Percentiles rank a stretch among this genome's conserved stretches.
phyloP scores from a whole-genome alignment of 495 filamentous ascomycete genomes.

The Pyrenula aspistea region DNA sequence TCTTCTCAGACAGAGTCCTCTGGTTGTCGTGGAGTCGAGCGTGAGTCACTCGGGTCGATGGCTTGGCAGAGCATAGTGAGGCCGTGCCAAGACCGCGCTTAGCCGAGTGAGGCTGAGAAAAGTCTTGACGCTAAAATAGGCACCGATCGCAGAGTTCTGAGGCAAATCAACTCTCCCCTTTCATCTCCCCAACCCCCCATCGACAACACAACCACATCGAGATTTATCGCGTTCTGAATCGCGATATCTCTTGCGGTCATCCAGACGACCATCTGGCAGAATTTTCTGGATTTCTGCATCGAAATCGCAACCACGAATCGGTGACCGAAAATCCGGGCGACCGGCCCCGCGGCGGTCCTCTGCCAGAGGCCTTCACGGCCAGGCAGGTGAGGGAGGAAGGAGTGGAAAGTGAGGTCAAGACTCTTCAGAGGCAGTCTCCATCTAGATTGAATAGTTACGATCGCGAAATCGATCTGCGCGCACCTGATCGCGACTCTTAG shows the following conservation, averaged over 20 bases:
- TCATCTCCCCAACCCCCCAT: conserved; percentile 25
- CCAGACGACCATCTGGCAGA: conserved; percentile 1
- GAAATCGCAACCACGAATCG: neutral
- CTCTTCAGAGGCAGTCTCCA: neutral
- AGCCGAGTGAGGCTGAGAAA: neutral
- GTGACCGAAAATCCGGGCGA: neutral
- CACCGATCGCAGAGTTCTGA: conserved; percentile 30
- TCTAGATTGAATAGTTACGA: neutral
- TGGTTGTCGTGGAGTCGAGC: neutral
- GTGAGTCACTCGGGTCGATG: too few species aligned
- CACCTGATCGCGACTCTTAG: neutral
- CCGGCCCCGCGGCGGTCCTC: conserved; percentile 29
- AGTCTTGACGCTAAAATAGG: conserved; percentile 1
- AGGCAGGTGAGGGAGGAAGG: conserved; percentile 5
- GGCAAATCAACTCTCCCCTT: conserved; percentile 29
- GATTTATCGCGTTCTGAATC: conserved; percentile 32
- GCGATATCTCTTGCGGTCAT: conserved; percentile 22
- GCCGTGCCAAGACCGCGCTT: neutral
- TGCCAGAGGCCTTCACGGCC: conserved; percentile 39
- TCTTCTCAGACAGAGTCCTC: neutral
- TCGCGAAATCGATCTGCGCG: neutral
- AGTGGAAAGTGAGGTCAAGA: neutral
- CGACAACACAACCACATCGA: conserved; percentile 20
- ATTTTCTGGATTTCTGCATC: conserved; percentile 5
- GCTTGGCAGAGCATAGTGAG: neutral